phyloP scores from a whole-genome alignment of 305 asterid genomes.

The Solanum hybrid region DNA sequence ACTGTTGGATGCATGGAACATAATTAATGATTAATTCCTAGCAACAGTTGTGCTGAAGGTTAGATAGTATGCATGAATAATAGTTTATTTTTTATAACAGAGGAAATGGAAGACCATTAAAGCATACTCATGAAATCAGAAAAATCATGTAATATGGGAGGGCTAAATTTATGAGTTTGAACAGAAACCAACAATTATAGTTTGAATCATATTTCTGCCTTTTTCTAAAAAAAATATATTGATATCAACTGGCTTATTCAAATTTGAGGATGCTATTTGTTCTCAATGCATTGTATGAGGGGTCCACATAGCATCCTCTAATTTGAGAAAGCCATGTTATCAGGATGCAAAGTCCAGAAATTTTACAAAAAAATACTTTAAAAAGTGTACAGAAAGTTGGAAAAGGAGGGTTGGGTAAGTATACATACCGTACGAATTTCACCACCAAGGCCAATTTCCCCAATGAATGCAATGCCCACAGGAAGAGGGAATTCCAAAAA shows the following conservation, averaged over 20 bases:
- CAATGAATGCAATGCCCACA: slow-evolving; percentile 70
- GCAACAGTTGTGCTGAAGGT: background rate
- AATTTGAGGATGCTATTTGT: background rate
- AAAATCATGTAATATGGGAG: background rate
- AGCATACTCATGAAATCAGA: background rate
- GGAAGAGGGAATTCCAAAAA: slow-evolving; percentile 90
- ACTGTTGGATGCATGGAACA: background rate
- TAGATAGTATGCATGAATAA: background rate
- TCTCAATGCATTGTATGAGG: background rate
- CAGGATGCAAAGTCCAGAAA: background rate
- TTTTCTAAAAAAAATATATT: background rate
- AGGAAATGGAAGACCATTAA: background rate
- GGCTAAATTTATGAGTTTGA: background rate
- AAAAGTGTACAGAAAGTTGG: background rate
- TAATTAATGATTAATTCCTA: background rate
- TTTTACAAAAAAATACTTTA: background rate
- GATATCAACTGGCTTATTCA: background rate
- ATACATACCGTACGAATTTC: slow-evolving; percentile 69
- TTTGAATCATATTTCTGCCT: background rate
- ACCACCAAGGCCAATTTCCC: slow-evolving; percentile 90
- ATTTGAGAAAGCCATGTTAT: background rate
- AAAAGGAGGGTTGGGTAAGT: background rate
- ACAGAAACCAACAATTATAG: background rate
- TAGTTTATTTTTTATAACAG: background rate
- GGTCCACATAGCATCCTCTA: background rate